These are phyloP conservation scores for Abrus precatorius DNA, from an alignment of 306 rosid genomes.

Conservation along the genomic window DNA sequence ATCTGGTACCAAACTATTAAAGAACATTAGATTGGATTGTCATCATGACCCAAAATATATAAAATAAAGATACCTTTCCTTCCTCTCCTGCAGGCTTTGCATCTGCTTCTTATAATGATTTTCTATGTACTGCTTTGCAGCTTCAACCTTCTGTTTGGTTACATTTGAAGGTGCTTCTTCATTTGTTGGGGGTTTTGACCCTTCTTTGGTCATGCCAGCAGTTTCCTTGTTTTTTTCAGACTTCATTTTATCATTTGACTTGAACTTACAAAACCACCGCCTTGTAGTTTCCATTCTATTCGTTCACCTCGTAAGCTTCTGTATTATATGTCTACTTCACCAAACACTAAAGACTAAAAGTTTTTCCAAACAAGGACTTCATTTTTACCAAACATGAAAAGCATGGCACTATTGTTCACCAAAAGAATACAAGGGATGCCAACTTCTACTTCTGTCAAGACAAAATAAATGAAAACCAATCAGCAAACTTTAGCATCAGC, in stretches of 20 bases:
- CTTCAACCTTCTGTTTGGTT: constrained; percentile 79
- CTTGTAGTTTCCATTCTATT: constrained; percentile 68
- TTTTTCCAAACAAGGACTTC: constrained; percentile 38
- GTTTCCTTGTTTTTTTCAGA: constrained; percentile 67
- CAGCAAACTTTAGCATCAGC: constrained; percentile 34
- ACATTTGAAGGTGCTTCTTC: constrained; percentile 73
- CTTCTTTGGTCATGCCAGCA: constrained; percentile 66
- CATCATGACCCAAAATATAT: constrained; percentile 37
- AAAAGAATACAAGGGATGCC: constrained; percentile 40
- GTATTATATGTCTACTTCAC: constrained; percentile 46
- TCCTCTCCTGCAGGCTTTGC: constrained; percentile 87
- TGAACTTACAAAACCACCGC: constrained; percentile 76
- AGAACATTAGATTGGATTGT: neutral
- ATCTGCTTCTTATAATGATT: constrained; percentile 85
- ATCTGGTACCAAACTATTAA: neutral
- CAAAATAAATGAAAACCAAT: constrained; percentile 33
- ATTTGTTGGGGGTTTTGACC: constrained; percentile 56
- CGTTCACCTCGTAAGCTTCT: constrained; percentile 18
- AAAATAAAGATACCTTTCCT: constrained; percentile 68
- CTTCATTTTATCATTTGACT: constrained; percentile 69
- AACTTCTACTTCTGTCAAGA: constrained; percentile 54
- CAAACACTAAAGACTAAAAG: constrained; percentile 45
- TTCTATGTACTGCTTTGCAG: constrained; percentile 90
- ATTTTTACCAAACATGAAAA: constrained; percentile 38
- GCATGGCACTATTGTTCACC: constrained; percentile 35